Conservation (phyloP, 2,329 filamentous ascomycete genomes). For the Cladosporium cucumerinum region DNA sequence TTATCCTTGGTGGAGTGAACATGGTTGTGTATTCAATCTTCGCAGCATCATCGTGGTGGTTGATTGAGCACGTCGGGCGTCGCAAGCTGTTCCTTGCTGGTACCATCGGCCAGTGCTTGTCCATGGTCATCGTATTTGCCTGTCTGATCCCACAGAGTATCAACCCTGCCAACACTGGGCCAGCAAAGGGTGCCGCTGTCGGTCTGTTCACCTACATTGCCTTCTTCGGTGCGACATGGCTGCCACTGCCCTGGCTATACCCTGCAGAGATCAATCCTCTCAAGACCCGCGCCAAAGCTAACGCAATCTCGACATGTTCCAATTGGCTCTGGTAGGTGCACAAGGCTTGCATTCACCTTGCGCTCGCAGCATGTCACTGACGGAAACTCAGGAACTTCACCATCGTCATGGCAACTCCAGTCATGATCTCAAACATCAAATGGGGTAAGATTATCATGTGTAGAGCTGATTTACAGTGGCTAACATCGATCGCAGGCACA, state of each 20-base stretch:
- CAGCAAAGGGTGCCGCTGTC: constrained; percentile 22
- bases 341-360: too few relatives aligned
- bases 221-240: constrained; percentile 29
- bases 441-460: constrained; percentile 38
- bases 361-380: background rate
- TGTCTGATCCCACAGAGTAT: constrained; percentile 22
- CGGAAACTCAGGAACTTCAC: constrained; percentile 10
- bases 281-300: constrained; percentile 29
- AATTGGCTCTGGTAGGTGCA: constrained; percentile 23
- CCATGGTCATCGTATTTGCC: constrained; percentile 47
- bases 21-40: constrained; percentile 25
- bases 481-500: constrained; percentile 12
- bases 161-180: constrained; percentile 16
- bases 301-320: constrained; percentile 10
- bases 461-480: too few relatives aligned
- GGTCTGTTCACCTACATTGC: constrained; percentile 31
- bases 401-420: constrained; percentile 18
- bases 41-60: constrained; percentile 58
- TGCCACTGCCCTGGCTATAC: constrained; percentile 23
- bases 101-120: constrained; percentile 51
- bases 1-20: constrained; percentile 49
- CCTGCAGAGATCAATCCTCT: constrained; percentile 35
- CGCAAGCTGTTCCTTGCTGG: constrained; percentile 42
- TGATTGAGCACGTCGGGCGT: constrained; percentile 59
- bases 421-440: constrained; percentile 20